Base-by-base conservation (phyloP, 1,284 basidiomycete species). In the Papiliotrema flavescens region DNA sequence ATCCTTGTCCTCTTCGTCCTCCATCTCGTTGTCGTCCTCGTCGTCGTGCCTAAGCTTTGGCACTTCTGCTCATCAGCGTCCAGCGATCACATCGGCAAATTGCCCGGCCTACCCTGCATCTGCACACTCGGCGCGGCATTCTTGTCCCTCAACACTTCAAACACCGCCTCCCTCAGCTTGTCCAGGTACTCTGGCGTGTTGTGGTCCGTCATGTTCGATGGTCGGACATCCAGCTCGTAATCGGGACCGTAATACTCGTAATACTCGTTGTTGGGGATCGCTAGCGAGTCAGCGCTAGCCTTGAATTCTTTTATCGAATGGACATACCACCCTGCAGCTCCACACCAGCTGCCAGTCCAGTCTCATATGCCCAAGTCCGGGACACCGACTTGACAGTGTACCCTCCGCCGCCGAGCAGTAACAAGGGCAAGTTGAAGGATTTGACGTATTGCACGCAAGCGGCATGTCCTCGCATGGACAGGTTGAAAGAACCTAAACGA, bases 171-270 rank as follows among this genome's bases (percentile, higher is more conserved):
- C 74, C 90, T 93, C 59, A 98, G 86, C 57, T 95, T 90, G 52
- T 96, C 89, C 47, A 98, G 81, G 72, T 98, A 99, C 62, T 89
- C 88, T 9, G 84, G 84, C 2, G 90, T 90, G 72, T 99, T 99
- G 78, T 95, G 80, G 69, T 99, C 94, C 64, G 97, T 92, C 70
- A 93, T 90, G 73, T 98, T 99, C 32, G 91, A 95, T 4, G 93
- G 81, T 62, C 89, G 89, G 24, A 99, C 96, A 70, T 99, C 93
- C n/a, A 99, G 82, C 67, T 92, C 85, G 69, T 98, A 97, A 67
- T 96, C 91, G 1, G 96, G 96, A 0, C 96, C 96, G 75, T 98
- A 98, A 78, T 98, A 98, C 74, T 98, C 95, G 75, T 96, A 98
- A 78, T 98, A 97, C 76, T 97, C 94, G 69, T 97, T 97, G 61